Percentiles rank a stretch among this genome's conserved stretches.
Conservation (phyloP, 139 green algal species). For the Astrephomene gubernaculifera region DNA sequence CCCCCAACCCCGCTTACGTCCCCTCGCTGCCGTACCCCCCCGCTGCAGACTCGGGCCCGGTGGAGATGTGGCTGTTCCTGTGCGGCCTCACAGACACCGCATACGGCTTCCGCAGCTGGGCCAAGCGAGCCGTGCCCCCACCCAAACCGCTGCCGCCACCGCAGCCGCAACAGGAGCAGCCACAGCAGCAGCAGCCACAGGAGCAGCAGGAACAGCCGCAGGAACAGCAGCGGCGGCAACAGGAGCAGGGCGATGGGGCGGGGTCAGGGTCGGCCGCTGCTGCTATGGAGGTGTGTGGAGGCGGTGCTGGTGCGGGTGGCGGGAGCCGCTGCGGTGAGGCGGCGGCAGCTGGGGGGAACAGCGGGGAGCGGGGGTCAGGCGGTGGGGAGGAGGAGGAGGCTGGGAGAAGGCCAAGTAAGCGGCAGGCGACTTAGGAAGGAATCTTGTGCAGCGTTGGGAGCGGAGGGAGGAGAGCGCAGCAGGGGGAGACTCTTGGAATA, state of each 20-base stretch:
- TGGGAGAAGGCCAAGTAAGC: neutral
- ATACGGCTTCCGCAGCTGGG: constrained; percentile 28
- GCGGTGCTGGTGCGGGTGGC: neutral
- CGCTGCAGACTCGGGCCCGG: neutral
- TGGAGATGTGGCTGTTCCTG: constrained; percentile 38
- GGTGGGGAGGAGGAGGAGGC: neutral
- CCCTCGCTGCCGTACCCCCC: neutral
- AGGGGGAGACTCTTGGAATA: too few species aligned
- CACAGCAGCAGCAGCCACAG: neutral
- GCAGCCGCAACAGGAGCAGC: neutral
- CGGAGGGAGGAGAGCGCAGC: too few species aligned
- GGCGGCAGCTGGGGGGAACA: neutral
- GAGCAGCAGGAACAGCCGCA: neutral
- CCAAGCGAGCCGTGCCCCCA: constrained; percentile 6
- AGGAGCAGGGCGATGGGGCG: too few species aligned
- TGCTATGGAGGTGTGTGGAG: too few species aligned
- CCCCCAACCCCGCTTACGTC: neutral
- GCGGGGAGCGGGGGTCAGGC: neutral
- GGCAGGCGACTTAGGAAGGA: constrained; percentile 7
- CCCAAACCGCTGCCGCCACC: neutral
- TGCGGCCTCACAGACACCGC: constrained; percentile 29
- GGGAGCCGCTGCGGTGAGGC: neutral
- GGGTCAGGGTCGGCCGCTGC: too few species aligned
- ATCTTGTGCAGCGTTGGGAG: too few species aligned
- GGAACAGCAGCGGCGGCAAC: neutral